Evolutionary conservation across 768 basidiomycete species (phyloP).

Genomic region (Pisolithus sp.): DNA sequence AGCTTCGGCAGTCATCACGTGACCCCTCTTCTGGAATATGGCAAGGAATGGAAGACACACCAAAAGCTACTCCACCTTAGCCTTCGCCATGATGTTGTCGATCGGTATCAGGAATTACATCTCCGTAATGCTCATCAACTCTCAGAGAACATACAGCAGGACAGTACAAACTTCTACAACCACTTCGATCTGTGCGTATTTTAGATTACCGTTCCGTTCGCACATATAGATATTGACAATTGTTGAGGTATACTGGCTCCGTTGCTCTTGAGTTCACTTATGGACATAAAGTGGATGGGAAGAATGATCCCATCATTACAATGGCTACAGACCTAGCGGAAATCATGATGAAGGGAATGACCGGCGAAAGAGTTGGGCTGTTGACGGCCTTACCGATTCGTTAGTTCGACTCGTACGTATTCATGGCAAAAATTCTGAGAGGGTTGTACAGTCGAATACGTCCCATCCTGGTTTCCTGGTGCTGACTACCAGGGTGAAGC

Average conservation of each 20-base stretch:
- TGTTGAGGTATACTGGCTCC: too few relatives aligned
- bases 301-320: conserved; percentile 17
- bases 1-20: conserved; percentile 9
- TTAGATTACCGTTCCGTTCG: not conserved
- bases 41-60: conserved; percentile 12
- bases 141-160: not conserved
- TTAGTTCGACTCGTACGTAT: conserved; percentile 8
- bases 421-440: not conserved
- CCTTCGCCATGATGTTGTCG: conserved; percentile 3
- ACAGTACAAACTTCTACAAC: not conserved
- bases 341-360: conserved; percentile 10
- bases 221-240: too few relatives aligned
- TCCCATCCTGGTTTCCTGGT: conserved; percentile 21
- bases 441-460: conserved; percentile 12
- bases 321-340: conserved; percentile 13
- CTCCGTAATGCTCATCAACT: conserved; percentile 1
- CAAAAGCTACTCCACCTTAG: conserved; percentile 9
- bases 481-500: not conserved
- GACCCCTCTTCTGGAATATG: conserved; percentile 8
- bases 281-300: conserved; percentile 15
- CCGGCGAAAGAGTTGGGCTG: conserved; percentile 17
- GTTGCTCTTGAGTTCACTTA: conserved; percentile 19
- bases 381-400: conserved; percentile 22
- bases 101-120: conserved; percentile 5
- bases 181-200: conserved; percentile 2